Base-by-base conservation (phyloP, 441 rosid genomes). In the Viola pubescens region DNA sequence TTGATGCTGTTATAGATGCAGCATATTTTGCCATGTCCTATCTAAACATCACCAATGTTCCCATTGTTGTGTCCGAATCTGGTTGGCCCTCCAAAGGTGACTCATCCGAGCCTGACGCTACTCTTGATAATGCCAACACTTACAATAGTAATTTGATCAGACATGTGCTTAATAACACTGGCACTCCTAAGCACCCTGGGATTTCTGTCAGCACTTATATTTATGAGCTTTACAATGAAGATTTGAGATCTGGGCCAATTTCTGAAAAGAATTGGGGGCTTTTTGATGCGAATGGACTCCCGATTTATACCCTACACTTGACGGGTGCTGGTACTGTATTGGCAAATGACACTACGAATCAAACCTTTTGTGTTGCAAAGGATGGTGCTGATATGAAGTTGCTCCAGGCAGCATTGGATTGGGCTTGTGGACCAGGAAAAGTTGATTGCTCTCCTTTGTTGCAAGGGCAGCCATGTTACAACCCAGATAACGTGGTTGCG, bases 81-180 rank as follows among this genome's bases (percentile, higher is more conserved):
- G 98, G 98, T 14, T 89, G 98, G 98, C 98, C 98, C 0, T 89
- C 98, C 1, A 87, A 84, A 68, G 98, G 98, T 42, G 97, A 79
- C 11, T 71, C 84, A 4, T 58, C 71, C 0, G 98, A 89, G 70
- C 77, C 75, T 0, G 88, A 89, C 14, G 98, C 97, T 3, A 85
- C 91, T 0, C 12, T 71, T 38, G 91, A 89, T 7, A 84, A 87
- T 56, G 98, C 98, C 3, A 81, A 92, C 77, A 85, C 94, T 38
- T 92, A 87, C 78, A 92, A 92, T 64, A 84, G 91, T 48, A 89
- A 92, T 77, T 72, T 92, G 81, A 85, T 92, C 50, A 85, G 75
- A 80, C 97, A 92, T 6, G 88, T 92, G 56, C 74, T 78, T 50
- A 86, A 89, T 78, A 84, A 79, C 70, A 86, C 95, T 0, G 98